Base-by-base conservation (phyloP, 352 stramenopile genomes). In the Plasmopara halstedii region DNA sequence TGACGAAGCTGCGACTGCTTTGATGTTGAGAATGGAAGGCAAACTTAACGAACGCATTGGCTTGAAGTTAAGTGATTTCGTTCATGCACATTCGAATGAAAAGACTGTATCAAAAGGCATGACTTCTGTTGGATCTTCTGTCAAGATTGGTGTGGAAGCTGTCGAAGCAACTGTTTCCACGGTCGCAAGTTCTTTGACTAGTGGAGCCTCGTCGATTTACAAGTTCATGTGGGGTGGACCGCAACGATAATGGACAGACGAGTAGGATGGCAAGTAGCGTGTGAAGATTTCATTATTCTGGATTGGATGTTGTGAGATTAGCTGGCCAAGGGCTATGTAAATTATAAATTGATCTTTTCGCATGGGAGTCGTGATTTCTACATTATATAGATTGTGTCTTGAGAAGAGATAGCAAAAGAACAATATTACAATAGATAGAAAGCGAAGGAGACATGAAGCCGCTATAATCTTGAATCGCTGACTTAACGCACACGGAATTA, bases 31-130 rank as follows among this genome's bases (percentile, higher is more conserved):
- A 29, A 92, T 92, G 80, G 80, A 92, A 49, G 80, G 80, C 38
- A 92, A 92, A 42, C 54, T 92, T 6, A 92, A 92, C 50, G 80
- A 92, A 51, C 82, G 83, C 42, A 92, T 92, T 33, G 80, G 80
- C 2, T 49, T 89, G 26, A 87, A 88, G 61, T 71, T 92, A 17
- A 89, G 75, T 42, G 80, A 92, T 43, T 92, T 92, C 67, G 80
- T 92, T 4, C 80, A 92, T 45, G 77, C 80, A 11, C 80, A 92
- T 31, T 72, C 75, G 0, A 92, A 88, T 46, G 80, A 92, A 42
- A 92, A 92, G 55, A 92, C 80, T 0, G 69, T 92, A 17, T 83
- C 75, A 0, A 89, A 88, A 46, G 73, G 80, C 35, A 88, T 92
- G 64, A 72, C 69, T 4, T 85, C 73, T 19, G 75, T 89, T 7